Base-by-base conservation (phyloP, 495 filamentous ascomycete genomes). In the Podospora comata region DNA sequence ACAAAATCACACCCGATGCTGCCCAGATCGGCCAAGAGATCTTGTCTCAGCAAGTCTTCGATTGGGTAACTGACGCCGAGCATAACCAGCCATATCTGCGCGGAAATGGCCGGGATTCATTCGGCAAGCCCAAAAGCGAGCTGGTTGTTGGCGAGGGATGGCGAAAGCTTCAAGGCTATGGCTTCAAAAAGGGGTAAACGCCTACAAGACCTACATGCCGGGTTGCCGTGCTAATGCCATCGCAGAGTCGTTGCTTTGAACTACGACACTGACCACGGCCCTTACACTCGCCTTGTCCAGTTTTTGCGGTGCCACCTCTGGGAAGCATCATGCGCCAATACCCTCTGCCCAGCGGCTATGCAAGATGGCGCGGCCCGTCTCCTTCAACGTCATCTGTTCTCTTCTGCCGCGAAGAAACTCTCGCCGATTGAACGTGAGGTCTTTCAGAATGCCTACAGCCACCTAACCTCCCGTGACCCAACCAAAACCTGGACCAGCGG, bases 321-420 rank as follows among this genome's bases (percentile, higher is more conserved):
- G 80, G 80, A 85, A 18, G 85, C 81, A 5, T 89, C 87, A 16
- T 87, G 83, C 19, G 88, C 84, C 0, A 82, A 85, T 57, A 87
- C 87, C 4, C 85, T 85, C 18, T 92, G 90, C 72, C 90, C 90
- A 0, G 85, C 84, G 55, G 86, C 85, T 26, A 92, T 92, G 90
- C 85, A 85, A 13, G 90, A 92, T 69, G 90, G 90, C 13, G 90
- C 89, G 7, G 86, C 89, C 6, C 82, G 84, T 15, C 79, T 92
- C 7, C 81, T 92, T 1, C 76, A 81, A 13, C 78, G 78, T 5
- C 86, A 88, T 65, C 75, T 90, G 23, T 62, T 73, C 56, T 67
- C 66, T 11, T 16, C 60, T 16, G 4, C n/a, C 16, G 7, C 39
- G 5, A 48, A 13, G 39, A 48, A 48, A 13, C 67, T 80, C 16